Evolutionary conservation across 208 protist genomes (phyloP).

Genomic region (Jaenimonas drosophilae): DNA sequence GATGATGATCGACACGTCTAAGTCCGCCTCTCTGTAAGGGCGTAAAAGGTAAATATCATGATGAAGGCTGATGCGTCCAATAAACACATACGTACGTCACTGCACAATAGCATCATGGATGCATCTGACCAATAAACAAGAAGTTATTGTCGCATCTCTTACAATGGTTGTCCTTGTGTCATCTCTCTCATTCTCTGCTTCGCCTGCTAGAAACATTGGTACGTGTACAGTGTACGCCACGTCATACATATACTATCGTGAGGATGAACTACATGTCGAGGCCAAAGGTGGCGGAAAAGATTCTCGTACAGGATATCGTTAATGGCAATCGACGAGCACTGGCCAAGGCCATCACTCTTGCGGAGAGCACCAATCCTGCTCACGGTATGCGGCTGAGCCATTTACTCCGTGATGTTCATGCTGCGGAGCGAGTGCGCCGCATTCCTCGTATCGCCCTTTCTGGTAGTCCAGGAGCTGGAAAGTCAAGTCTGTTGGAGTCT

Average conservation of each 20-base stretch:
- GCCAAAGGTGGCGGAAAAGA: slow-evolving; percentile 8
- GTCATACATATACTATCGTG: neutral
- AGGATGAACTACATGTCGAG: slow-evolving; percentile 21
- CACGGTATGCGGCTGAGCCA: slow-evolving; percentile 17
- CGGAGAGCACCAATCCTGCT: slow-evolving; percentile 27
- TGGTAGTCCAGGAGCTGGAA: slow-evolving; percentile 92
- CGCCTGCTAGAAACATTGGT: neutral
- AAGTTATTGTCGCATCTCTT: neutral
- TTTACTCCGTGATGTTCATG: slow-evolving; percentile 30
- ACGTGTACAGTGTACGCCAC: too few species aligned
- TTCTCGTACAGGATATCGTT: slow-evolving; percentile 19
- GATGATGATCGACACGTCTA: too few species aligned
- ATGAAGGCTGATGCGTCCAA: too few species aligned
- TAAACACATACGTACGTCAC: too few species aligned
- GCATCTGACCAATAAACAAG: neutral
- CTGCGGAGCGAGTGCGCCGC: slow-evolving; percentile 11
- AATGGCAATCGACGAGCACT: slow-evolving; percentile 39
- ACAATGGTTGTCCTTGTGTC: neutral
- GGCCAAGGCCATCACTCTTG: slow-evolving; percentile 61
- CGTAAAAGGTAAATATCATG: too few species aligned
- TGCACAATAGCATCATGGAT: too few species aligned
- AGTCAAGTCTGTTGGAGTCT: slow-evolving; percentile 92
- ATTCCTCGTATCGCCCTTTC: slow-evolving; percentile 84
- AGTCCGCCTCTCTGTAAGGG: too few species aligned
- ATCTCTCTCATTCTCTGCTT: neutral